These are phyloP conservation scores for Gynostemma pentaphyllum DNA, from an alignment of 306 rosid species.

Conservation along the genomic window DNA sequence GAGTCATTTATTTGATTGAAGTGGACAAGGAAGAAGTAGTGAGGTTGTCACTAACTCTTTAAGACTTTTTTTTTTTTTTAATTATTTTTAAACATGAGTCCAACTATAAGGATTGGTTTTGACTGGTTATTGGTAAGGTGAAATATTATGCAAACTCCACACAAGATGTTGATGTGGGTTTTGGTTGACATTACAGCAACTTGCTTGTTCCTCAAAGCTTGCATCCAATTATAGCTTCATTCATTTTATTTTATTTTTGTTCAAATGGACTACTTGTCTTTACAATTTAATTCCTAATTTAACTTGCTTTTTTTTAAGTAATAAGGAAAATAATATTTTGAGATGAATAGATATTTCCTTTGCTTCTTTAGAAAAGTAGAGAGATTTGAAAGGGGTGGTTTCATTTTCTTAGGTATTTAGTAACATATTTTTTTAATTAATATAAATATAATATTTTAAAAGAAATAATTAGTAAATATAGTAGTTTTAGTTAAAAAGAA, in stretches of 20 bases:
- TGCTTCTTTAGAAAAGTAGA: no score
- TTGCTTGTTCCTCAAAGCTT: slow-evolving; percentile 1
- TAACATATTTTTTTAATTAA: no score
- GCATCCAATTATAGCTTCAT: not conserved
- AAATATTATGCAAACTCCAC: slow-evolving; percentile 1
- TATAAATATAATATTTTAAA: no score
- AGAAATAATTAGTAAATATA: no score
- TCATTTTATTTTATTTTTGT: not conserved
- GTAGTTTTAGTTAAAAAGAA: no score
- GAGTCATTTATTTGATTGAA: not conserved
- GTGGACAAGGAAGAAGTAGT: not conserved
- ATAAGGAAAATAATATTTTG: no score
- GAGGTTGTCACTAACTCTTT: not conserved
- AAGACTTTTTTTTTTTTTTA: not conserved
- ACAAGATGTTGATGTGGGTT: not conserved
- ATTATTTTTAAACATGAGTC: not conserved
- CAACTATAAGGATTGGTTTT: not conserved
- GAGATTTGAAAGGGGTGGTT: no score
- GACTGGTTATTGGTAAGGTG: slow-evolving; percentile 4
- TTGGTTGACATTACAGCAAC: not conserved
- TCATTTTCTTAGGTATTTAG: no score
- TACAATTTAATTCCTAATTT: not conserved
- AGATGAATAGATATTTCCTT: no score
- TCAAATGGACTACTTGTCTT: no score
- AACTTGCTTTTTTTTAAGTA: no score